Percentiles rank a stretch among this genome's conserved stretches.
Evolutionary conservation across 306 rosid species (phyloP).

Genomic region (Myrica gale): DNA sequence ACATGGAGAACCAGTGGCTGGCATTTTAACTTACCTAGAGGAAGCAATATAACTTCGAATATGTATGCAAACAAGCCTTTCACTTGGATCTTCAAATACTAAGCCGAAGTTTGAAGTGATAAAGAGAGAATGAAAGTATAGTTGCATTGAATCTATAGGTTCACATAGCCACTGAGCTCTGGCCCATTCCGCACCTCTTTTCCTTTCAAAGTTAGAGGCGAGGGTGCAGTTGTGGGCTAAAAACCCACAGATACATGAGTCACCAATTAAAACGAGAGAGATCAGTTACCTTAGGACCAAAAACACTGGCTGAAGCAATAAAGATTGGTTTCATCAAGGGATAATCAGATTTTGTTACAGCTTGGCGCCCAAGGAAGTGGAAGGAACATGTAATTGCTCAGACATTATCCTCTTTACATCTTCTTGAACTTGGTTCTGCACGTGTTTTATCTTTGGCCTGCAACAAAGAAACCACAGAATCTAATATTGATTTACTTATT

Average conservation of each 20-base stretch:
- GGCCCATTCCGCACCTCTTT: not conserved
- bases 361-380: slow-evolving; percentile 42
- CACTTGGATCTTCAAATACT: not conserved
- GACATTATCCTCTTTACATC: slow-evolving; percentile 64
- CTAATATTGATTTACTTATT: not conserved
- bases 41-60: slow-evolving; percentile 11
- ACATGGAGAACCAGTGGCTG: slow-evolving; percentile 15
- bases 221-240: not conserved
- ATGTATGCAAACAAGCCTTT: not conserved
- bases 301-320: slow-evolving; percentile 75
- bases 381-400: slow-evolving; percentile 56
- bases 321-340: slow-evolving; percentile 56
- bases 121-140: not conserved
- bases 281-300: slow-evolving; percentile 70
- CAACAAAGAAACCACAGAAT: slow-evolving; percentile 17
- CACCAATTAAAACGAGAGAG: not conserved
- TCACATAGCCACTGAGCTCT: not conserved
- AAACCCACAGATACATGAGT: not conserved
- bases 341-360: slow-evolving; percentile 33
- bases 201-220: not conserved
- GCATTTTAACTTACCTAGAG: slow-evolving; percentile 11
- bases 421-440: slow-evolving; percentile 59
- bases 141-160: not conserved
- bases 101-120: not conserved
- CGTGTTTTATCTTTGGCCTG: slow-evolving; percentile 78